Percentiles rank a stretch among this genome's conserved stretches.
Conservation (phyloP, 164 flowering plant genomes). For the Dillenia turbinata region DNA sequence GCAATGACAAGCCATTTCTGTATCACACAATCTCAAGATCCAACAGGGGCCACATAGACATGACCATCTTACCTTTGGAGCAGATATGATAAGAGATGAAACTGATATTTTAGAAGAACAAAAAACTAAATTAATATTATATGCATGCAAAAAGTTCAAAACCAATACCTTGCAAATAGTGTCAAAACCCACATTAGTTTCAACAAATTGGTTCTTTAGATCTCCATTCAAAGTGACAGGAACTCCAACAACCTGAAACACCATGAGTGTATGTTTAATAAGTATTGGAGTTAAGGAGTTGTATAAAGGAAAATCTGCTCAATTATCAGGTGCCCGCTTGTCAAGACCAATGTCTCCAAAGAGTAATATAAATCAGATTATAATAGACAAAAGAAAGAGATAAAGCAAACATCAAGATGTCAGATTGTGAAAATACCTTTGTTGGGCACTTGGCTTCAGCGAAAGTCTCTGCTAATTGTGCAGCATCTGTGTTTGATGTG, state of each 20-base stretch:
- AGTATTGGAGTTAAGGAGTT: background rate
- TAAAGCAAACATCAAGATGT: background rate
- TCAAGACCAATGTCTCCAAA: no score
- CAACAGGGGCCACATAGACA: no score
- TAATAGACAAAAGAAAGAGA: no score
- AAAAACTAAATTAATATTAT: no score
- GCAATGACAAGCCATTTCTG: no score
- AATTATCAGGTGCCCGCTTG: no score
- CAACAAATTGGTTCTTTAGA: slow-evolving; percentile 95
- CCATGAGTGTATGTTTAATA: slow-evolving; percentile 1
- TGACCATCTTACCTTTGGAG: no score
- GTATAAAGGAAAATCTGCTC: no score
- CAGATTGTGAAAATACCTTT: slow-evolving; percentile 41
- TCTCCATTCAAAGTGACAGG: slow-evolving; percentile 98
- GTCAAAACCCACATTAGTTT: slow-evolving; percentile 95
- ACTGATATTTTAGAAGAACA: no score
- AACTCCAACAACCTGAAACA: slow-evolving; percentile 88
- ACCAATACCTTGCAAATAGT: slow-evolving; percentile 87
- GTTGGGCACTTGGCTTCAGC: slow-evolving; percentile 88
- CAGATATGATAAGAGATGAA: no score
- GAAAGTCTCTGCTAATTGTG: slow-evolving; percentile 96
- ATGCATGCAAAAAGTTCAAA: background rate
- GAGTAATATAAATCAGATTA: no score
- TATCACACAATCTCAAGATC: no score
- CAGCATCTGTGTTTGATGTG: slow-evolving; percentile 98